phyloP scores from a whole-genome alignment of 1,284 basidiomycete species.

The Ceratobasidium sp. region DNA sequence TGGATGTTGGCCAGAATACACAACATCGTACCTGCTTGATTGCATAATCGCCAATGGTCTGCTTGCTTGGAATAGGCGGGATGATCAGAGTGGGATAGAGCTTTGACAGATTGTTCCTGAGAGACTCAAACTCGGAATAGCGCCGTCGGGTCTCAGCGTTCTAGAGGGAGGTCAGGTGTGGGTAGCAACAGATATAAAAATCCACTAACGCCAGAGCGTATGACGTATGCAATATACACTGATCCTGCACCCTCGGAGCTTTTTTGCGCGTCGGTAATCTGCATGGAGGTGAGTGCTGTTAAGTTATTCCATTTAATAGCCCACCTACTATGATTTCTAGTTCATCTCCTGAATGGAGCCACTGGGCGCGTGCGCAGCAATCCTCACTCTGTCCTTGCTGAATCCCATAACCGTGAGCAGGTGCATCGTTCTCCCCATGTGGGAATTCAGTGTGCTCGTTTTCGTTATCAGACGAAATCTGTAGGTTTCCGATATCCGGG shows the following conservation, averaged over 20 bases:
- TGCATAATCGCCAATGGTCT: slow-evolving; percentile 94
- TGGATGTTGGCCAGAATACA: neutral
- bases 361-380: slow-evolving; percentile 73
- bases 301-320: slow-evolving; percentile 5
- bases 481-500: slow-evolving; percentile 23
- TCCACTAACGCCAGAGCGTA: slow-evolving; percentile 80
- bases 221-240: slow-evolving; percentile 94
- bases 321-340: slow-evolving; percentile 71
- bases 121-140: slow-evolving; percentile 96
- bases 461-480: slow-evolving; percentile 5
- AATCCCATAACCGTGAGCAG: neutral
- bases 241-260: slow-evolving; percentile 83
- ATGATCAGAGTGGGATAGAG: slow-evolving; percentile 97
- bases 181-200: slow-evolving; percentile 4
- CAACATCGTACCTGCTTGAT: slow-evolving; percentile 76
- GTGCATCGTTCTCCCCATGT: neutral
- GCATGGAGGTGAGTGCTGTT: slow-evolving; percentile 34
- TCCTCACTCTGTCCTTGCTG: slow-evolving; percentile 61
- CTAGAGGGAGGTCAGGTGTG: slow-evolving; percentile 53
- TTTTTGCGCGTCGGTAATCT: slow-evolving; percentile 96
- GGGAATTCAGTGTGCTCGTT: neutral
- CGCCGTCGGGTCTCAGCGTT: slow-evolving; percentile 83
- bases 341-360: slow-evolving; percentile 81
- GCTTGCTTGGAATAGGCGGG: slow-evolving; percentile 97
- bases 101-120: slow-evolving; percentile 80